Percentiles rank a stretch among this genome's conserved stretches.
Evolutionary conservation across 768 basidiomycete species (phyloP).

Genomic region (Mycena chlorophos): DNA sequence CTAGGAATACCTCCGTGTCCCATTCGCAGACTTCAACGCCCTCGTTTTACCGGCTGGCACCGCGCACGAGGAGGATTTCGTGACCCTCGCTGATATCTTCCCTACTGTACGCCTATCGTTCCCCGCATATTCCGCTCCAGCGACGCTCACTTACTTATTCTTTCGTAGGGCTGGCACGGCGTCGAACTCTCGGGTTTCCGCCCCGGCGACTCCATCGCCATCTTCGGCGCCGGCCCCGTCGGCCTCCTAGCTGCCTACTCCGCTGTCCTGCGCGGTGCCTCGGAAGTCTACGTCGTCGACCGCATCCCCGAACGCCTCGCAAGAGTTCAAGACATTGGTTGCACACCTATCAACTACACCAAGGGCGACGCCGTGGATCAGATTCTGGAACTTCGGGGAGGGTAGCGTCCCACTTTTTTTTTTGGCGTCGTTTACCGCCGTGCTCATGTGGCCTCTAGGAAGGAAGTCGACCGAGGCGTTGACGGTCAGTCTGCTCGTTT

Average conservation of each 20-base stretch:
- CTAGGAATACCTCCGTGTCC: constrained; percentile 60
- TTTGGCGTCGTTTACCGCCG: not conserved
- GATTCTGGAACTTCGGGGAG: constrained; percentile 44
- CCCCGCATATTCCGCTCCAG: not conserved
- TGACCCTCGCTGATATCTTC: constrained; percentile 55
- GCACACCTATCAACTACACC: constrained; percentile 49
- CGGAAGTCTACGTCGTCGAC: constrained; percentile 56
- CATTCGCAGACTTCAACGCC: constrained; percentile 59
- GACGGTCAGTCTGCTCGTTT: constrained; percentile 35
- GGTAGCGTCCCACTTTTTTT: constrained; percentile 33
- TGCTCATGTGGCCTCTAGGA: constrained; percentile 26
- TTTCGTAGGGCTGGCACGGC: constrained; percentile 54
- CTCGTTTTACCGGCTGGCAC: constrained; percentile 51
- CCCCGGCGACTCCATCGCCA: constrained; percentile 52
- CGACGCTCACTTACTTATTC: no score
- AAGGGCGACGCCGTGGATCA: constrained; percentile 49
- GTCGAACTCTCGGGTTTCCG: constrained; percentile 52
- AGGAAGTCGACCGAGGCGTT: constrained; percentile 53
- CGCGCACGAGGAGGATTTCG: constrained; percentile 56
- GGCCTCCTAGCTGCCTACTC: constrained; percentile 63
- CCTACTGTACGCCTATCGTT: constrained; percentile 52
- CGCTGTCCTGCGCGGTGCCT: constrained; percentile 50
- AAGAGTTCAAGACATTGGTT: constrained; percentile 55
- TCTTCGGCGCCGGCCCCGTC: constrained; percentile 55
- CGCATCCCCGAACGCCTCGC: constrained; percentile 53